A percentile compares a stretch with the other conserved stretches of the same genome.
Evolutionary conservation across 345 rosid species (phyloP).

Genomic region (Eucalyptus shirleyi): DNA sequence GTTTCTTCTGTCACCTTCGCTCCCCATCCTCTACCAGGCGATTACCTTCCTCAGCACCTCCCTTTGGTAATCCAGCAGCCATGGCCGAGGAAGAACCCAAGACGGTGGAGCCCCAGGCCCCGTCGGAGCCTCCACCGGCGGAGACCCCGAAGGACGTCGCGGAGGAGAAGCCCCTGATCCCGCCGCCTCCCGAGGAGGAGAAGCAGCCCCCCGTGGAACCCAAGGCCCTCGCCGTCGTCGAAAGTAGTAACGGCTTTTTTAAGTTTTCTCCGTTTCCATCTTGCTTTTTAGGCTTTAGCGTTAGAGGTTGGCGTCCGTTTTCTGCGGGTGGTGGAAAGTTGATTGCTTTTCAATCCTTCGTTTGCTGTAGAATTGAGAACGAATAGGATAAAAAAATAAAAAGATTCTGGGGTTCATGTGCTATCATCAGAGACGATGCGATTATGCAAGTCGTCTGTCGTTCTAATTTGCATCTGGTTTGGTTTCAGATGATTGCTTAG

Average conservation of each 20-base stretch:
- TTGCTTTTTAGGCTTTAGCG: neutral
- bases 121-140: constrained; percentile 1
- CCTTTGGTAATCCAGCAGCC: neutral
- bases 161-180: constrained; percentile 31
- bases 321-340: neutral
- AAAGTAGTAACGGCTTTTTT: constrained; percentile 16
- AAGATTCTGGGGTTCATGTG: neutral
- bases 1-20: neutral
- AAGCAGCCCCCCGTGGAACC: constrained; percentile 2
- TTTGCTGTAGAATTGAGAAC: neutral
- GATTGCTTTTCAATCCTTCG: neutral
- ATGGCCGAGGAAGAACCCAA: constrained; percentile 44
- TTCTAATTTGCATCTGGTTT: neutral
- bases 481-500: neutral
- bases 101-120: constrained; percentile 21
- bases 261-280: neutral
- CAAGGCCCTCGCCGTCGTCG: constrained; percentile 13
- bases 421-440: neutral
- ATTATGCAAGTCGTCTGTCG: neutral
- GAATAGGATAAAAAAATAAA: accelerated
- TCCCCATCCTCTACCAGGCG: neutral
- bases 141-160: constrained; percentile 16
- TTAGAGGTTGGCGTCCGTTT: neutral
- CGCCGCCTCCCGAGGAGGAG: constrained; percentile 11
- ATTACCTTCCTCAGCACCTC: neutral